Evolutionary conservation across 768 basidiomycete species (phyloP), one percentile per base, ranked within the genome.

Genomic region (Leccinum longicurvipes): DNA sequence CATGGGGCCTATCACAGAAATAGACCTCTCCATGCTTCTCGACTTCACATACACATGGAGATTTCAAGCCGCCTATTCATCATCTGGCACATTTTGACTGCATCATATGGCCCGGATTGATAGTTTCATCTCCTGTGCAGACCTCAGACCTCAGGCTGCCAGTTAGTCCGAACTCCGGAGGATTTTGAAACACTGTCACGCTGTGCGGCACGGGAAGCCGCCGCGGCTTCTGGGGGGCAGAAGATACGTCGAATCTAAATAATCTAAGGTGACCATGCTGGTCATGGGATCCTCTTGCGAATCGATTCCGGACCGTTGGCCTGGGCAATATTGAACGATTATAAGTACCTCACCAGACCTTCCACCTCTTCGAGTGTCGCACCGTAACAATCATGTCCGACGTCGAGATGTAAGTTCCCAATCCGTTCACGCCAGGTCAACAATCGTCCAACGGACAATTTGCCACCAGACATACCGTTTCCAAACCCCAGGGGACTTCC

Each of bases 341-440:
- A 61, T 61, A 66, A 68, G 68, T 49, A 50, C 31, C 27, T 12
- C 55, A 41, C 6, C 42, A 29, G 34, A 44, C 32, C 10, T 27
- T 19, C 15, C 25, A 23, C 39, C 36, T 17, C 15, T 45, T 50
- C 17, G 14, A 48, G 42, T 24, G 46, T 53, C 36, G 14, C 34
- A 36, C 34, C 31, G 25, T 54, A n/a, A 53, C 57, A 57, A 63
- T 62, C 60, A 85, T 85, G 83, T 77, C 79, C 50, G 79, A 76
- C 60, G 85, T 88, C 59, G 76, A 84, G 69, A 85, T 86, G 84
- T 84, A 54, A 44, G 77, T 72, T 54, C 31, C n/a, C 48, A 23
- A 31, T 32, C 45, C n/a, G 32, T 42, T 36, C 19, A 17, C 27
- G 32, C 19, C 44, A 29, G 50, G 12, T 51, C 42, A 9, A 53